Evolutionary conservation across 768 basidiomycete species (phyloP), one percentile per base, ranked within the genome.

Genomic region (Pisolithus orientalis): DNA sequence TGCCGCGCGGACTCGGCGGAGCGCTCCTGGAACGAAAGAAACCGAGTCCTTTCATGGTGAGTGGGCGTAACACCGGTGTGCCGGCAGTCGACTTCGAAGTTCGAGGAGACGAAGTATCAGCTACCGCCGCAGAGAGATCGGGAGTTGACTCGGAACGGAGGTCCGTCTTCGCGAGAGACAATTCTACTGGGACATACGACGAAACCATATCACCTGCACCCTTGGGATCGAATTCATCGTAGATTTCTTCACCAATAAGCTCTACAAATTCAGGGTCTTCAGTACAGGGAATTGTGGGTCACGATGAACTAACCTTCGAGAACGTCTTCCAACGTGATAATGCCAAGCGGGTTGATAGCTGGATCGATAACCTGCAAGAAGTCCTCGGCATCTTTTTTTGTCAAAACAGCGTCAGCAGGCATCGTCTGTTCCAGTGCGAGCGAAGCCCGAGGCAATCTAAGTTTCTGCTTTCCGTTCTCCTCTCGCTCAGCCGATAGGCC

Each of bases 301-400:
- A 29, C 13, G 6, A 17, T 21, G 8, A 39, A 60, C 62, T 21
- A 48, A 86, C 88, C 88, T 80, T 95, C 93, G 9, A 95, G 75
- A 8, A 95, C 89, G 57, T 95, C 93, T 68, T 95, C 93, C 2
- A 95, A 77, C 0, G 93, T 95, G 55, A 95, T 94, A 60, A 95
- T 91, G 47, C 93, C 93, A 25, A 94, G 74, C 2, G 90, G 91
- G 75, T 85, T 86, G 32, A 92, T 76, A 17, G 84, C 82, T 0
- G 85, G 88, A 64, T 94, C 90, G 50, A 92, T 79, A 39, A 79
- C 79, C 72, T 87, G 84, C 65, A 94, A 72, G 71, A 93, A 92
- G 82, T 87, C 83, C n/a, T 84, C 82, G 32, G 87, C 90, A 46
- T 79, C 79, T 55, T 82, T 79, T 62, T 88, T 83, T 3, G 82